Conservation (phyloP, 352 stramenopile genomes). For the Phytophthora pini region DNA sequence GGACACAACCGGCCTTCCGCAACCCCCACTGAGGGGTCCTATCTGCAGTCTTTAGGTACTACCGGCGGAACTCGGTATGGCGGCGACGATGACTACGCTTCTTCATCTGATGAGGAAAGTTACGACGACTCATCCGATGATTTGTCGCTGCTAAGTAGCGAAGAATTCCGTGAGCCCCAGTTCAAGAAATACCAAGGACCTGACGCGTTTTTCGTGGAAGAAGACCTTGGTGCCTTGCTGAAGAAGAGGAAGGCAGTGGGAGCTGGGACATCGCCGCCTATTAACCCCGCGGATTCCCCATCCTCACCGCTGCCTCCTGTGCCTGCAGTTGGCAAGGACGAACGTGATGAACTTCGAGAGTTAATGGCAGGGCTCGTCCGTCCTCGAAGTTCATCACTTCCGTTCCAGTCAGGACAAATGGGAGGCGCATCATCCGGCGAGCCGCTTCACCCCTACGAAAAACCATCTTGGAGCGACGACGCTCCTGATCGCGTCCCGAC, state of each 20-base stretch:
- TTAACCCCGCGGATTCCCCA: slow-evolving; percentile 21
- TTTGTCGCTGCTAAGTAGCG: slow-evolving; percentile 42
- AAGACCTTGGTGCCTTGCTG: slow-evolving; percentile 41
- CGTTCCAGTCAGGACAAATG: slow-evolving; percentile 51
- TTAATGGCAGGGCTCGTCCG: slow-evolving; percentile 69
- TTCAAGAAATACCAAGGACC: slow-evolving; percentile 37
- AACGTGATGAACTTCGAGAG: slow-evolving; percentile 66
- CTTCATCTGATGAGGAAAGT: slow-evolving; percentile 46
- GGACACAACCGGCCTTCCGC: slow-evolving; percentile 18
- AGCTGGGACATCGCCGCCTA: slow-evolving; percentile 6
- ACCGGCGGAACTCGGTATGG: slow-evolving; percentile 33
- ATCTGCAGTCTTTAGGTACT: slow-evolving; percentile 37
- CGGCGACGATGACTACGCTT: slow-evolving; percentile 35
- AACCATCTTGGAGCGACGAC: slow-evolving; percentile 69
- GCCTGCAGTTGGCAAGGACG: slow-evolving; percentile 25
- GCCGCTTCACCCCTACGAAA: slow-evolving; percentile 32
- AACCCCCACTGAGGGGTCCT: slow-evolving; percentile 22
- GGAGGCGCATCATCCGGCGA: slow-evolving; percentile 46
- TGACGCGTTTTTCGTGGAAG: slow-evolving; percentile 46
- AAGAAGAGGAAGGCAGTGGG: slow-evolving; percentile 36
- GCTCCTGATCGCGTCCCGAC: slow-evolving; percentile 44
- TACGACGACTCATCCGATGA: slow-evolving; percentile 43
- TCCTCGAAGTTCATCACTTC: slow-evolving; percentile 67
- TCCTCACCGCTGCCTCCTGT: slow-evolving; percentile 19
- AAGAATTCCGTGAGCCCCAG: slow-evolving; percentile 32